Evolutionary conservation across 495 filamentous ascomycete species (phyloP).

Genomic region (Choiromyces venosus): DNA sequence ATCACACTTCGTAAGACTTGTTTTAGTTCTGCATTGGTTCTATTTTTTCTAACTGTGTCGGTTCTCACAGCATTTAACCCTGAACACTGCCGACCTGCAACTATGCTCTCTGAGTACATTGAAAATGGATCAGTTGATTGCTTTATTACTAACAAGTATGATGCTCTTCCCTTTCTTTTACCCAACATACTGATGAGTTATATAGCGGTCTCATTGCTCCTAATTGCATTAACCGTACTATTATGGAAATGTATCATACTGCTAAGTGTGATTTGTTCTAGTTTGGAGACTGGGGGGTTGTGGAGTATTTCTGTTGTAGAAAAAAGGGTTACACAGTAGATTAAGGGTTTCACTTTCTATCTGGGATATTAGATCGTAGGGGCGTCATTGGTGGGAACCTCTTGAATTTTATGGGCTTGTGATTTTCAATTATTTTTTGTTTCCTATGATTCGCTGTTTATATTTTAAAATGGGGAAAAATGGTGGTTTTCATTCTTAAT

Average conservation of each 20-base stretch:
- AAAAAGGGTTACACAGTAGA: background rate
- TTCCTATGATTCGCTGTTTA: background rate
- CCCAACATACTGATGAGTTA: slow-evolving; percentile 4
- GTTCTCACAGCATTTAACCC: background rate
- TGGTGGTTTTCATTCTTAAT: background rate
- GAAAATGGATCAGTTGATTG: slow-evolving; percentile 24
- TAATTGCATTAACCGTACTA: slow-evolving; percentile 37
- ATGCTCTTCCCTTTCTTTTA: background rate
- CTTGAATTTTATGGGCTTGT: background rate
- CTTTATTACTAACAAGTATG: slow-evolving; percentile 41
- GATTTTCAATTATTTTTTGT: background rate
- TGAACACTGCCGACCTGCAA: background rate
- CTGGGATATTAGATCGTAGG: background rate
- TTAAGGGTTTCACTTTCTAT: background rate
- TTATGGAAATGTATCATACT: slow-evolving; percentile 40
- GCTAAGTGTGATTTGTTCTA: slow-evolving; percentile 38
- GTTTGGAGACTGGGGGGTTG: background rate
- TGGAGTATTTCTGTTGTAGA: background rate
- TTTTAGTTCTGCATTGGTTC: background rate
- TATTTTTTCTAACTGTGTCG: background rate
- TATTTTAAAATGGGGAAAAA: background rate
- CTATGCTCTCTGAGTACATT: background rate
- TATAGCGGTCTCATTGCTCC: slow-evolving; percentile 35
- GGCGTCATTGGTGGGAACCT: background rate
- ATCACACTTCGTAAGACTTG: background rate